Percentiles rank a stretch among this genome's conserved stretches.
These are phyloP conservation scores for Sphaerobolus stellatus DNA, from an alignment of 1,284 basidiomycete genomes.

Conservation along the genomic window DNA sequence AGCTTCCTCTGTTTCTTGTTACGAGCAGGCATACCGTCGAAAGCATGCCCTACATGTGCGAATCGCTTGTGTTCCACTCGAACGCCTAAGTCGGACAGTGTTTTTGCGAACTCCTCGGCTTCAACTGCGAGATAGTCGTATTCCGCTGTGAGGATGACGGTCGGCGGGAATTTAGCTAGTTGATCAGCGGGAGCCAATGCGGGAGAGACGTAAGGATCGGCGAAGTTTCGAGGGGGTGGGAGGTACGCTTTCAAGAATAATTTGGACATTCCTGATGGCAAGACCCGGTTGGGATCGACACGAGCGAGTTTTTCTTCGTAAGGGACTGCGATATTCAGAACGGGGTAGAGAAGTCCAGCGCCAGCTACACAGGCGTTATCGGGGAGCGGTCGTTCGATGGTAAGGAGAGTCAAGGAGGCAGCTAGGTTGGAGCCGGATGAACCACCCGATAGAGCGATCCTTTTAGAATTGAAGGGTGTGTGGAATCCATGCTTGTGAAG, in stretches of 20 bases:
- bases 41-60: slow-evolving; percentile 24
- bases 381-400: slow-evolving; percentile 9
- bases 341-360: slow-evolving; percentile 22
- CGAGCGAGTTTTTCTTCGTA: slow-evolving; percentile 23
- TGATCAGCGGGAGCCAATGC: slow-evolving; percentile 19
- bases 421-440: slow-evolving; percentile 27
- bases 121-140: slow-evolving; percentile 27
- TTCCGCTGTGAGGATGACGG: slow-evolving; percentile 23
- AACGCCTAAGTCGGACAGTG: slow-evolving; percentile 15
- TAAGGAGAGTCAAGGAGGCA: slow-evolving; percentile 11
- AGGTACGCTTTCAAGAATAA: slow-evolving; percentile 26
- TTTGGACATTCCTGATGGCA: slow-evolving; percentile 23
- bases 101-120: slow-evolving; percentile 23
- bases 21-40: slow-evolving; percentile 23
- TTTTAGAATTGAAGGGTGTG: slow-evolving; percentile 16
- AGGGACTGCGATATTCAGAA: slow-evolving; percentile 22
- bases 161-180: slow-evolving; percentile 20
- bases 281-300: slow-evolving; percentile 21
- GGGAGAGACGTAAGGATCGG: slow-evolving; percentile 23
- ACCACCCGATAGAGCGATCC: slow-evolving; percentile 24
- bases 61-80: slow-evolving; percentile 19
- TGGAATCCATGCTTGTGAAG: slow-evolving; percentile 6
- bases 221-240: slow-evolving; percentile 17
- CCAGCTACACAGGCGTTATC: slow-evolving; percentile 17
- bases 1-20: slow-evolving; percentile 18